These are phyloP conservation scores for Pseudogymnoascus sp. DNA, from an alignment of 2,329 filamentous ascomycete species.

Conservation along the genomic window DNA sequence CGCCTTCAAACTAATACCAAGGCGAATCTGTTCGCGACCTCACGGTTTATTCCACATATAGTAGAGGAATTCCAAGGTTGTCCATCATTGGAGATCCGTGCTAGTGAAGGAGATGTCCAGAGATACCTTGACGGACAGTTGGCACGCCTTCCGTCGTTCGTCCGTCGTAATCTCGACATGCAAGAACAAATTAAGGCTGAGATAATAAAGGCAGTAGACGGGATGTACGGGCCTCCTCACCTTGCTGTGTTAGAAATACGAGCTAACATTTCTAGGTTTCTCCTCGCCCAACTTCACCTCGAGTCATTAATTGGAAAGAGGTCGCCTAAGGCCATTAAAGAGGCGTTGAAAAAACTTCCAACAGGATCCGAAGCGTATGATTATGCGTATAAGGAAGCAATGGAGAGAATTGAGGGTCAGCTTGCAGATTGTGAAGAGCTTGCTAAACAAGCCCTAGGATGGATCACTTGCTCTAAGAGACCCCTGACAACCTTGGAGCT, in stretches of 20 bases:
- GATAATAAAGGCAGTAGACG: conserved; percentile 23
- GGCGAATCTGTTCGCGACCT: conserved; percentile 22
- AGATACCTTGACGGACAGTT: conserved; percentile 25
- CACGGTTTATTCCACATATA: conserved; percentile 21
- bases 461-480: conserved; percentile 33
- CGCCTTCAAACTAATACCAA: conserved; percentile 10
- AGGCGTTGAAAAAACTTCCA: conserved; percentile 26
- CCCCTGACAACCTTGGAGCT: conserved; percentile 31
- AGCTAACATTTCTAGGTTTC: conserved; percentile 27
- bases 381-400: conserved; percentile 33
- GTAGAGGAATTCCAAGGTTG: conserved; percentile 12
- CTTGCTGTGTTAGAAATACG: neutral
- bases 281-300: conserved; percentile 31
- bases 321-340: conserved; percentile 27
- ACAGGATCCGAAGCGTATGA: conserved; percentile 28
- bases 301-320: conserved; percentile 27
- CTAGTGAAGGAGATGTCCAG: conserved; percentile 26
- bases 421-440: conserved; percentile 24
- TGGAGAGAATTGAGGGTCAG: conserved; percentile 37
- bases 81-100: conserved; percentile 26
- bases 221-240: conserved; percentile 28
- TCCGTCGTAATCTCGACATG: conserved; percentile 14
- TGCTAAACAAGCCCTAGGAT: conserved; percentile 33
- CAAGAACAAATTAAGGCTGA: conserved; percentile 18
- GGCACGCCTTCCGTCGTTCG: conserved; percentile 14